Evolutionary conservation across 129 eudicot genomes (phyloP).

Genomic region (Lactuca sativa): DNA sequence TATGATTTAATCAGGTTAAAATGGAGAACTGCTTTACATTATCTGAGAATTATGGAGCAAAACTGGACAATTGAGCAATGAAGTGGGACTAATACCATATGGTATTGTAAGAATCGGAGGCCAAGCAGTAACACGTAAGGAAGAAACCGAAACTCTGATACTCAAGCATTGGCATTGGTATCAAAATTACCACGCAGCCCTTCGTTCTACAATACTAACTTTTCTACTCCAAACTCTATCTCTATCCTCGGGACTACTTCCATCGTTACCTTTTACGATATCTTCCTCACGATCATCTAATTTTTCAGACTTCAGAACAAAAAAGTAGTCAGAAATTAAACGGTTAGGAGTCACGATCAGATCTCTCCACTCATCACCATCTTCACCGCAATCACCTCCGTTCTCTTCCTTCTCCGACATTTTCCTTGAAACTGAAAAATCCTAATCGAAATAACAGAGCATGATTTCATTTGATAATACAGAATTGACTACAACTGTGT

Average conservation of each 20-base stretch:
- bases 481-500: conserved; percentile 48
- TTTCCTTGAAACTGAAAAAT: conserved; percentile 11
- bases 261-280: too few relatives aligned
- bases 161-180: conserved; percentile 34
- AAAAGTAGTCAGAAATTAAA: too few relatives aligned
- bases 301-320: too few relatives aligned
- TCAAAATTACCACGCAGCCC: conserved; percentile 43
- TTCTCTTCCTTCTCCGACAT: too few relatives aligned
- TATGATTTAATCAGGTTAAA: too few relatives aligned
- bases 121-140: conserved; percentile 22
- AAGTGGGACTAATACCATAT: conserved; percentile 48
- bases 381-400: too few relatives aligned
- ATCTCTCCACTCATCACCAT: too few relatives aligned
- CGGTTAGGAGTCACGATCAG: too few relatives aligned
- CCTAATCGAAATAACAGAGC: conserved; percentile 6
- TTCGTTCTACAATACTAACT: conserved; percentile 46
- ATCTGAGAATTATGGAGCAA: conserved; percentile 66
- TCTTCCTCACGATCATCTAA: too few relatives aligned
- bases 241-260: background rate
- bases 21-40: background rate
- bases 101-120: conserved; percentile 45
- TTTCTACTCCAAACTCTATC: background rate
- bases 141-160: conserved; percentile 10
- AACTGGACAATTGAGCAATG: conserved; percentile 55
- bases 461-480: background rate